Percentiles rank a stretch among this genome's conserved stretches.
Evolutionary conservation across 352 stramenopile genomes (phyloP).

Genomic region (Lagenidium giganteum): DNA sequence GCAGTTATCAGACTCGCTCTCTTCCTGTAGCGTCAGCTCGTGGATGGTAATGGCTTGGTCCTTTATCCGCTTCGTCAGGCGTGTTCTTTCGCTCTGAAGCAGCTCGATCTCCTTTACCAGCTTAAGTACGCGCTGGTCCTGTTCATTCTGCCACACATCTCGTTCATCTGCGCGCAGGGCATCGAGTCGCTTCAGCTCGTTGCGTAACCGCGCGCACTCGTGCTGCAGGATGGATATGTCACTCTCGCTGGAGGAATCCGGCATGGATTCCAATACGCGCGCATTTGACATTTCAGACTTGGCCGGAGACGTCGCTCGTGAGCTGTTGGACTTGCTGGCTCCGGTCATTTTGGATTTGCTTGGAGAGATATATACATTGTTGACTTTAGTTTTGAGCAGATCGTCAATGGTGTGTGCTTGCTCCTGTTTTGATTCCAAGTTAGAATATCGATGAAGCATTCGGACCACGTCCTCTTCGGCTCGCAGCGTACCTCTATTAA

Average conservation of each 20-base stretch:
- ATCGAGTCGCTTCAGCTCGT: constrained; percentile 20
- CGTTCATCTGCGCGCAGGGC: constrained; percentile 17
- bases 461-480: not conserved
- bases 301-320: too few relatives aligned
- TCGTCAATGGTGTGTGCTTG: constrained; percentile 77
- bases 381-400: constrained; percentile 42
- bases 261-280: too few relatives aligned
- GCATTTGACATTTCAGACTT: too few relatives aligned
- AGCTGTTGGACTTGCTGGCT: too few relatives aligned
- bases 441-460: not conserved
- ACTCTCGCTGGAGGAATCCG: too few relatives aligned
- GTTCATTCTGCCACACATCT: constrained; percentile 20
- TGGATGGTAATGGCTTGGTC: constrained; percentile 74
- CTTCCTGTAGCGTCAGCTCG: constrained; percentile 72
- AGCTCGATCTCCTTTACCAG: constrained; percentile 33
- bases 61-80: constrained; percentile 37
- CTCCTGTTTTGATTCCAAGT: constrained; percentile 21
- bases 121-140: constrained; percentile 27
- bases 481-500: constrained; percentile 68
- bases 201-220: constrained; percentile 24
- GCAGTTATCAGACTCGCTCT: constrained; percentile 28
- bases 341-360: constrained; percentile 17
- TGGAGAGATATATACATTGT: constrained; percentile 28
- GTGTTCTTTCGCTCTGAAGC: constrained; percentile 34
- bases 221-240: constrained; percentile 21